Percentiles rank a stretch among this genome's conserved stretches.
phyloP scores from a whole-genome alignment of 2,329 filamentous ascomycete species.

The Apiospora kogelbergensis region DNA sequence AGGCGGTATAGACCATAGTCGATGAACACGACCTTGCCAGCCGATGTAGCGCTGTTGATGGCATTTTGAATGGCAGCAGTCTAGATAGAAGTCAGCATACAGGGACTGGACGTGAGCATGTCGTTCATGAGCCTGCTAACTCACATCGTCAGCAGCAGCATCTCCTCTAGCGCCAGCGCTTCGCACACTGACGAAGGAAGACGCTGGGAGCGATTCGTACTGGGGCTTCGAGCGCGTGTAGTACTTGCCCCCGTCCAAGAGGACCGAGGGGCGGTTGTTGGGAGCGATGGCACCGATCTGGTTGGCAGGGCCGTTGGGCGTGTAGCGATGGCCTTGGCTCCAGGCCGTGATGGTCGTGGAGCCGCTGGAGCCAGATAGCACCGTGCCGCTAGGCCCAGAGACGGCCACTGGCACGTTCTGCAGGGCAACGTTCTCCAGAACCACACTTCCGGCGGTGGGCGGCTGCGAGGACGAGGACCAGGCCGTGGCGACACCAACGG shows the following conservation, averaged over 20 bases:
- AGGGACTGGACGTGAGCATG: constrained; percentile 44
- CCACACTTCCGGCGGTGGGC: constrained; percentile 53
- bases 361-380: constrained; percentile 59
- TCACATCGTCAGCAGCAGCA: constrained; percentile 63
- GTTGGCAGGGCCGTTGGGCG: constrained; percentile 35
- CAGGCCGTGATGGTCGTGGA: constrained; percentile 57
- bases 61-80: constrained; percentile 58
- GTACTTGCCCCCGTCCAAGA: constrained; percentile 52
- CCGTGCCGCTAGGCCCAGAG: constrained; percentile 35
- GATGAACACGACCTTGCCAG: constrained; percentile 54
- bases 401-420: constrained; percentile 41
- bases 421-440: constrained; percentile 52
- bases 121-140: constrained; percentile 36
- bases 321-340: constrained; percentile 69
- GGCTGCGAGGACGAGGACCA: constrained; percentile 42
- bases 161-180: constrained; percentile 67
- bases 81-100: constrained; percentile 13
- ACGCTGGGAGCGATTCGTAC: constrained; percentile 58
- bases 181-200: constrained; percentile 55
- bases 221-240: constrained; percentile 71
- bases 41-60: constrained; percentile 49
- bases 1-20: constrained; percentile 57
- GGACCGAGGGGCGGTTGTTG: constrained; percentile 48
- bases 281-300: constrained; percentile 49
- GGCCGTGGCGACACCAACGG: constrained; percentile 64